Evolutionary conservation across 1,139 yeast species (phyloP).

Genomic region (Scheffersomyces titani): DNA sequence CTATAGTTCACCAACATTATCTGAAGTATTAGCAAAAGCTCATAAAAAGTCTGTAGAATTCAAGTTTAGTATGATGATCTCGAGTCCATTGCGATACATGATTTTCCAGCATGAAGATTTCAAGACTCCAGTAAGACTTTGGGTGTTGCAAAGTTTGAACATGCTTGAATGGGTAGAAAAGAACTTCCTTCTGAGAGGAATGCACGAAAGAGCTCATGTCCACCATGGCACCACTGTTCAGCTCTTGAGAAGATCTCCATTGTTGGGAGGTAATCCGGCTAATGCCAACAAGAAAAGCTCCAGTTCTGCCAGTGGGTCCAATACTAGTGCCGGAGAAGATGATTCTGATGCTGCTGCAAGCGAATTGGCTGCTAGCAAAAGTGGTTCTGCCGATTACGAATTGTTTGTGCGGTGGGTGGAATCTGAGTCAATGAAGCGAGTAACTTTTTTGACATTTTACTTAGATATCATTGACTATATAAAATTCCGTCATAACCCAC

Average conservation of each 20-base stretch:
- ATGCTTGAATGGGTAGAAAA: slow-evolving; percentile 70
- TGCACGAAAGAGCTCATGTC: slow-evolving; percentile 75
- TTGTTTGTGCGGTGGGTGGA: slow-evolving; percentile 65
- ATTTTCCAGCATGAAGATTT: slow-evolving; percentile 62
- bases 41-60: slow-evolving; percentile 26
- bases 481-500: slow-evolving; percentile 73
- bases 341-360: slow-evolving; percentile 26
- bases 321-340: slow-evolving; percentile 34
- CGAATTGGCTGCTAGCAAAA: slow-evolving; percentile 13
- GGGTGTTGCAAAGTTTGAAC: slow-evolving; percentile 67
- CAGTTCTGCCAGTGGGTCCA: slow-evolving; percentile 20
- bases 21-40: slow-evolving; percentile 10
- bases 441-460: slow-evolving; percentile 78
- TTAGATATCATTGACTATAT: slow-evolving; percentile 80
- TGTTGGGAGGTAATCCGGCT: slow-evolving; percentile 70
- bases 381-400: slow-evolving; percentile 26
- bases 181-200: slow-evolving; percentile 52
- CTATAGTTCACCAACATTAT: slow-evolving; percentile 17
- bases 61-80: slow-evolving; percentile 34
- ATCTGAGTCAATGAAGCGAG: slow-evolving; percentile 73
- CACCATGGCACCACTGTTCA: slow-evolving; percentile 81
- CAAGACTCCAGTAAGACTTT: slow-evolving; percentile 57
- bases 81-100: slow-evolving; percentile 63
- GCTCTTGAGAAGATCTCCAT: slow-evolving; percentile 68
- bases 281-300: slow-evolving; percentile 16